A percentile compares a stretch with the other conserved stretches of the same genome.
These are phyloP conservation scores for Ceratobasidium sp. DNA, from an alignment of 1,284 basidiomycete species.

Conservation along the genomic window DNA sequence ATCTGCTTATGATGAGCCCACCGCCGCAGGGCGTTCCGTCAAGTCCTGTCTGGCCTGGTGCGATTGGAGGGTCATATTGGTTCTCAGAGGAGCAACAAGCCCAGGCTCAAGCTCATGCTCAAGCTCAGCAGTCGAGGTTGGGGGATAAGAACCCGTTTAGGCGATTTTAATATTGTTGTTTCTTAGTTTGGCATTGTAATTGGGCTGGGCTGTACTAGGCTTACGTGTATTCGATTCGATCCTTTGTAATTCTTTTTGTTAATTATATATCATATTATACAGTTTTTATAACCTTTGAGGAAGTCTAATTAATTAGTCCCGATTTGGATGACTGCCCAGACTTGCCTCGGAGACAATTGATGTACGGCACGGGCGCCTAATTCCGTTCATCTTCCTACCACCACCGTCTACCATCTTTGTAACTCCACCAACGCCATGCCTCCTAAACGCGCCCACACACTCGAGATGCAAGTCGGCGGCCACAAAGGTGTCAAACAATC, in stretches of 20 bases:
- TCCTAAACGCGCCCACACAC: conserved; percentile 53
- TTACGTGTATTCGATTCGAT: not conserved
- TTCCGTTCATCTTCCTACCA: not conserved
- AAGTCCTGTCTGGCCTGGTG: conserved; percentile 41
- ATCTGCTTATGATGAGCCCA: conserved; percentile 27
- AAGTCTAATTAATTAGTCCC: not conserved
- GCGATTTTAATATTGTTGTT: conserved; percentile 13
- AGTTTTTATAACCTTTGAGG: not conserved
- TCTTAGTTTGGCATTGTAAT: not conserved
- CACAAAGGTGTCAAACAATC: conserved; percentile 83
- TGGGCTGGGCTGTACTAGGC: not conserved
- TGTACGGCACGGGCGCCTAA: conserved; percentile 3
- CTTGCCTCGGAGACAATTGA: not conserved
- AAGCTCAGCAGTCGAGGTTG: conserved; percentile 8
- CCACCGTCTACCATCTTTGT: not conserved
- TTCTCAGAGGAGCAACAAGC: conserved; percentile 22
- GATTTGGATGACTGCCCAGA: not conserved
- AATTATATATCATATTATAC: not conserved
- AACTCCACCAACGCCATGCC: conserved; percentile 13
- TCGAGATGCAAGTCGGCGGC: conserved; percentile 85
- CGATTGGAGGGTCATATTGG: conserved; percentile 42
- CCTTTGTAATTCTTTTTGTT: not conserved
- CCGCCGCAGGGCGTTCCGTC: conserved; percentile 36
- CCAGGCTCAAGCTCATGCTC: conserved; percentile 10
- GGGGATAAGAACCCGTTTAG: conserved; percentile 45